phyloP scores from a whole-genome alignment of 768 basidiomycete genomes.

The Leccinellum luteum region DNA sequence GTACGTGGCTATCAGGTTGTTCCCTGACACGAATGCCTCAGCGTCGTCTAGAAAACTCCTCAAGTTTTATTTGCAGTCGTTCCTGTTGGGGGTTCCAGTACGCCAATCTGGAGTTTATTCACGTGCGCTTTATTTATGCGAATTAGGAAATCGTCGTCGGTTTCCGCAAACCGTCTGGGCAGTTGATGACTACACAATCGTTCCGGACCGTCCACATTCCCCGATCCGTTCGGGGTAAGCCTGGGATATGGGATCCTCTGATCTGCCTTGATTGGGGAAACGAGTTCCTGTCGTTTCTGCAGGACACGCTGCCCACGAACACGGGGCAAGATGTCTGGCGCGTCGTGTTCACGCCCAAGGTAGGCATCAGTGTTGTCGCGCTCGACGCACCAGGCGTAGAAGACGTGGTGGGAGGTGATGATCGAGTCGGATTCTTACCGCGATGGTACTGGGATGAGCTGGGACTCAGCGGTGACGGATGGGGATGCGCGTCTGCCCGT shows the following conservation, averaged over 20 bases:
- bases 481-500: slow-evolving; percentile 6
- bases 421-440: slow-evolving; percentile 78
- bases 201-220: slow-evolving; percentile 83
- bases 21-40: not conserved
- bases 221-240: slow-evolving; percentile 70
- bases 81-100: slow-evolving; percentile 88
- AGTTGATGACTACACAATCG: slow-evolving; percentile 59
- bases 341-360: slow-evolving; percentile 57
- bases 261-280: slow-evolving; percentile 76
- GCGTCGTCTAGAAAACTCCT: slow-evolving; percentile 66
- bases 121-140: not conserved
- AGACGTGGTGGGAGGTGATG: slow-evolving; percentile 65
- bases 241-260: slow-evolving; percentile 73
- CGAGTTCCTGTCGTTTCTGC: slow-evolving; percentile 55
- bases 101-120: slow-evolving; percentile 21
- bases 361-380: slow-evolving; percentile 49
- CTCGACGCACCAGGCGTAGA: slow-evolving; percentile 49
- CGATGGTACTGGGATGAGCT: slow-evolving; percentile 54
- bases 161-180: slow-evolving; percentile 78
- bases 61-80: slow-evolving; percentile 90
- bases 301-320: slow-evolving; percentile 29
- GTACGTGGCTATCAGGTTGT: slow-evolving; percentile 39
- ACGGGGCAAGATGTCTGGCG: slow-evolving; percentile 59
- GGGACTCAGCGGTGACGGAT: not conserved
- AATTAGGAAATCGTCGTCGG: slow-evolving; percentile 80